A percentile compares a stretch with the other conserved stretches of the same genome.
Conservation (phyloP, 1,284 basidiomycete genomes). For the Fistulina hepatica region DNA sequence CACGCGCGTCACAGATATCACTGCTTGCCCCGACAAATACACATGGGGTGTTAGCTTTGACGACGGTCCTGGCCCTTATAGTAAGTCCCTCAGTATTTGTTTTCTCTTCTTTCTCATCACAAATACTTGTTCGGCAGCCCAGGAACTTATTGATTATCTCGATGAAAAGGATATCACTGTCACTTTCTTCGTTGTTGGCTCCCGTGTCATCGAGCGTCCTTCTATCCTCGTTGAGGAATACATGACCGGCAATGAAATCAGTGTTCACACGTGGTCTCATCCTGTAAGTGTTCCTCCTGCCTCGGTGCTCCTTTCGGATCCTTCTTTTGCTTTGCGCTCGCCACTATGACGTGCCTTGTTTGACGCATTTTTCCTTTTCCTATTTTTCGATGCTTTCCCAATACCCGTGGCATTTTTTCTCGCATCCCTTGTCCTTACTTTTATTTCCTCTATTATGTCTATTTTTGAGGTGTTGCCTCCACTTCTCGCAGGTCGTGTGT, state of each 20-base stretch:
- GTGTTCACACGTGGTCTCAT: slow-evolving; percentile 73
- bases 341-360: no score
- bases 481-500: no score
- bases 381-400: not conserved
- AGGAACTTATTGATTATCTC: slow-evolving; percentile 62
- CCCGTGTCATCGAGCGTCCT: slow-evolving; percentile 76
- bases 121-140: slow-evolving; percentile 19
- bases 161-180: slow-evolving; percentile 54
- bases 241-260: slow-evolving; percentile 75
- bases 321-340: no score
- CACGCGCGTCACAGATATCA: slow-evolving; percentile 47
- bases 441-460: no score
- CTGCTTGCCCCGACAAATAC: slow-evolving; percentile 66
- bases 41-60: slow-evolving; percentile 69
- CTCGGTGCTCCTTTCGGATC: slow-evolving; percentile 3
- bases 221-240: slow-evolving; percentile 74
- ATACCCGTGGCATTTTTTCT: no score
- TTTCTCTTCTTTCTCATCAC: slow-evolving; percentile 11
- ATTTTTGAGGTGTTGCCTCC: no score
- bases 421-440: no score
- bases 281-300: slow-evolving; percentile 30
- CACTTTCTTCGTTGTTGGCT: slow-evolving; percentile 92
- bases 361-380: slow-evolving; percentile 16
- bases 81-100: slow-evolving; percentile 30
- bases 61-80: slow-evolving; percentile 78